Evolutionary conservation across 2,329 filamentous ascomycete genomes (phyloP), one percentile per base, ranked within the genome.

Genomic region (Stromatinia cepivora): DNA sequence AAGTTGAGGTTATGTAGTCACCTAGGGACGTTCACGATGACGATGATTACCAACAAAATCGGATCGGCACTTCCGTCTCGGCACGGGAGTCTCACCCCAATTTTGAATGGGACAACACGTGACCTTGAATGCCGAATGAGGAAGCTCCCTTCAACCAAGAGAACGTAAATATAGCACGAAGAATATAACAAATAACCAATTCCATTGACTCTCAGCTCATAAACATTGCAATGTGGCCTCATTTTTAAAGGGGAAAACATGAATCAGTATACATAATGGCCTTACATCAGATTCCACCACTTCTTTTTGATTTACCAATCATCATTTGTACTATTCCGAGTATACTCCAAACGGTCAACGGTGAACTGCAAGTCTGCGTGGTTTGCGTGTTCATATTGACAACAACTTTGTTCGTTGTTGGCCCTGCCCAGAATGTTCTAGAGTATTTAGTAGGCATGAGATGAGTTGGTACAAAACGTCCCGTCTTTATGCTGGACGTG

Each of bases 361-460:
- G 61, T 50, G 31, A 63, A 63, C 9, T 63, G 46, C 31, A 22
- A 39, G 28, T 22, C 11, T 52, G 46, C 22, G 48, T 25, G 46
- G 46, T 50, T 52, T n/a, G 46, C 61, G 61, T 63, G 61, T 63
- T 39, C 46, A 39, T 22, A 11, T 63, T 63, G 61, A 63, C 61
- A 63, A 63, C 61, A 63, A 52, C 61, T n/a, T 28, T n/a, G 22
- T 39, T 28, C 17, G 59, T 50, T 63, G 45, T 52, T 63, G 59
- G 46, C 59, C 31, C n/a, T 20, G 46, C 59, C 31, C 31, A 62
- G 46, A 63, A 63, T 52, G 59, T 63, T 63, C 61, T 63, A 63
- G 46, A 63, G 34, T 48, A 34, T 25, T 25, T 17, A 42, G 34
- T 34, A 61, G 57, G 39, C 17, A 59, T 28, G 25, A 28, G n/a